phyloP scores from a whole-genome alignment of 2,329 filamentous ascomycete species.

The Fonsecaea multimorphosa region DNA sequence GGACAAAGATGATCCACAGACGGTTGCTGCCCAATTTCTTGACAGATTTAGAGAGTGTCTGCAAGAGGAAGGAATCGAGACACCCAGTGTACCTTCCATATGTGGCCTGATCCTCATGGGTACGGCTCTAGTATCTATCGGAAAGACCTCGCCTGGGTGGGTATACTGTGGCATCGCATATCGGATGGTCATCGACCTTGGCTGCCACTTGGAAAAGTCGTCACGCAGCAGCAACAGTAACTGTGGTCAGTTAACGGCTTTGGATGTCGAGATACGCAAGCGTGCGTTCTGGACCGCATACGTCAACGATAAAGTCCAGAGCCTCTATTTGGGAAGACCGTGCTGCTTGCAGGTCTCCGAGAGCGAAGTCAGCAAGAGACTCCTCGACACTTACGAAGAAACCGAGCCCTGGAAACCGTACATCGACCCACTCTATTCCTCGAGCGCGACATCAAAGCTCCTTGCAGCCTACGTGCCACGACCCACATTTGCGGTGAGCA shows the following conservation, averaged over 20 bases:
- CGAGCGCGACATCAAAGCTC: not conserved
- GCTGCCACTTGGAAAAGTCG: constrained; percentile 43
- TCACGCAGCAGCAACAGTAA: not conserved
- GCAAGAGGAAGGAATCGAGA: constrained; percentile 44
- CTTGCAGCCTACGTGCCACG: not conserved
- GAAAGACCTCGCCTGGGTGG: constrained; percentile 47
- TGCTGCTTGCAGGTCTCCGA: constrained; percentile 37
- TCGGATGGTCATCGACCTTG: constrained; percentile 50
- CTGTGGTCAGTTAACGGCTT: constrained; percentile 24
- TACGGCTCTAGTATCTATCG: constrained; percentile 45
- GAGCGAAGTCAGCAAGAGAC: constrained; percentile 38
- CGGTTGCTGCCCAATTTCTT: constrained; percentile 48
- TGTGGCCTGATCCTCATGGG: constrained; percentile 46
- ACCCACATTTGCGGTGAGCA: not conserved
- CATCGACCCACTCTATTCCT: not conserved
- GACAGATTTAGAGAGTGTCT: constrained; percentile 47
- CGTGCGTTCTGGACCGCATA: constrained; percentile 47
- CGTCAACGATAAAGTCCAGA: constrained; percentile 38
- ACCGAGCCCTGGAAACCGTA: constrained; percentile 42
- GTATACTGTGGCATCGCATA: constrained; percentile 47
- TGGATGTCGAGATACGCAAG: constrained; percentile 42
- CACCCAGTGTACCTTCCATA: constrained; percentile 49
- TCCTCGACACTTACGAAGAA: constrained; percentile 44
- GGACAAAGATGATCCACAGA: constrained; percentile 45
- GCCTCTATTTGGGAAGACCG: constrained; percentile 33